phyloP scores from a whole-genome alignment of 2,329 filamentous ascomycete genomes.

The Aulographum hederae region DNA sequence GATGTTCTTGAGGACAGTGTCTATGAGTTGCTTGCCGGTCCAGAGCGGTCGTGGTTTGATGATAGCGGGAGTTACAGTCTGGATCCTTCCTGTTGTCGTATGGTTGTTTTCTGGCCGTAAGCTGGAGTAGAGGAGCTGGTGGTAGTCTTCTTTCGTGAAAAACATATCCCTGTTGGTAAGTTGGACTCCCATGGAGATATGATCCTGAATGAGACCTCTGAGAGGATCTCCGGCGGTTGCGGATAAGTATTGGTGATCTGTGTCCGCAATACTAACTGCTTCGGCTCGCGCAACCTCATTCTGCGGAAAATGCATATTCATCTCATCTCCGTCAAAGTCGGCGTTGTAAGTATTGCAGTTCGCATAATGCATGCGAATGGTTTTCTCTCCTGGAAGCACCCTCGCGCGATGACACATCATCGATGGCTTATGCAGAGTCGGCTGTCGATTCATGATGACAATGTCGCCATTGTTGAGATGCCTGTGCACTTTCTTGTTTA shows the following conservation, averaged over 20 bases:
- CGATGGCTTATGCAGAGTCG: conserved; percentile 92
- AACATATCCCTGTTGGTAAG: conserved; percentile 85
- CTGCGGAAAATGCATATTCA: conserved; percentile 99
- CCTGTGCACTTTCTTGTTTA: conserved; percentile 90
- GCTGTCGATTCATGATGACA: conserved; percentile 96
- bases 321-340: conserved; percentile 97
- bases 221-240: conserved; percentile 86
- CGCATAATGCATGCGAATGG: conserved; percentile 97
- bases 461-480: conserved; percentile 95
- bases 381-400: conserved; percentile 86
- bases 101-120: conserved; percentile 81
- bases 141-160: conserved; percentile 74
- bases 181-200: conserved; percentile 84
- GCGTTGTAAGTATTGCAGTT: conserved; percentile 99
- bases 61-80: conserved; percentile 64
- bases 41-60: conserved; percentile 66
- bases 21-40: conserved; percentile 94
- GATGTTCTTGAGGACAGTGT: conserved; percentile 84
- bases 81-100: conserved; percentile 64
- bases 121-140: conserved; percentile 83
- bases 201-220: conserved; percentile 93
- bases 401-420: conserved; percentile 96
- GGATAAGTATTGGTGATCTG: conserved; percentile 91
- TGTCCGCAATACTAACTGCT: conserved; percentile 83
- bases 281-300: conserved; percentile 89